phyloP scores from a whole-genome alignment of 176 grass and related monocot species.

The Musa acuminata region DNA sequence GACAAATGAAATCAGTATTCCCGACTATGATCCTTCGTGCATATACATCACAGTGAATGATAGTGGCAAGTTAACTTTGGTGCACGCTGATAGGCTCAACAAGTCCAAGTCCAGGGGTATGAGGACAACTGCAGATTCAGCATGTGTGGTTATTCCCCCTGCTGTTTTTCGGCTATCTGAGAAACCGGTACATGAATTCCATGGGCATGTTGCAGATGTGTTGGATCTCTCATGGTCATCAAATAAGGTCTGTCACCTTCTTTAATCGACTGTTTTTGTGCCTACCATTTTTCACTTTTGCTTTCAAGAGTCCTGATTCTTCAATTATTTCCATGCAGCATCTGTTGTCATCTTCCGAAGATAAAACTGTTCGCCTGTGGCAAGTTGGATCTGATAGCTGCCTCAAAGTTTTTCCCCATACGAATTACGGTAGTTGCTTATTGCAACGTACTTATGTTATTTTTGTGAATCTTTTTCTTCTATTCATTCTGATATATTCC shows the following conservation, averaged over 20 bases:
- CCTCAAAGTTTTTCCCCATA: conserved; percentile 58
- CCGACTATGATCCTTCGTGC: conserved; percentile 57
- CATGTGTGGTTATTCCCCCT: conserved; percentile 69
- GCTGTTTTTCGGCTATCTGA: conserved; percentile 51
- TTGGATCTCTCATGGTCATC: conserved; percentile 80
- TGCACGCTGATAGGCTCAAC: conserved; percentile 28
- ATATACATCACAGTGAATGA: conserved; percentile 48
- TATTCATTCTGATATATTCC: conserved; percentile 11
- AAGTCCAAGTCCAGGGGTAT: conserved; percentile 30
- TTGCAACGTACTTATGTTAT: conserved; percentile 3
- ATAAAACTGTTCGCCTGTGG: conserved; percentile 91
- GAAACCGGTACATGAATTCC: conserved; percentile 68
- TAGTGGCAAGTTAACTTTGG: conserved; percentile 36
- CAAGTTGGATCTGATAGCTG: conserved; percentile 57
- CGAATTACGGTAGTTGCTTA: conserved; percentile 56
- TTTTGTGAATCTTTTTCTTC: conserved; percentile 1
- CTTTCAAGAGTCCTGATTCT: conserved; percentile 20
- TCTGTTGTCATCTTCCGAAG: conserved; percentile 68
- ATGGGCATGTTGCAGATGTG: conserved; percentile 64
- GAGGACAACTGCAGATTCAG: conserved; percentile 47
- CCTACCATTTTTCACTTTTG: background rate
- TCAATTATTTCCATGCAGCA: conserved; percentile 32
- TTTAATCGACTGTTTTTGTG: conserved; percentile 2
- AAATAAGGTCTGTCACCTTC: conserved; percentile 45
- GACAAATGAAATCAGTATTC: conserved; percentile 35